Conservation (phyloP, 257 asterid species). For the Capsicum chinense region DNA sequence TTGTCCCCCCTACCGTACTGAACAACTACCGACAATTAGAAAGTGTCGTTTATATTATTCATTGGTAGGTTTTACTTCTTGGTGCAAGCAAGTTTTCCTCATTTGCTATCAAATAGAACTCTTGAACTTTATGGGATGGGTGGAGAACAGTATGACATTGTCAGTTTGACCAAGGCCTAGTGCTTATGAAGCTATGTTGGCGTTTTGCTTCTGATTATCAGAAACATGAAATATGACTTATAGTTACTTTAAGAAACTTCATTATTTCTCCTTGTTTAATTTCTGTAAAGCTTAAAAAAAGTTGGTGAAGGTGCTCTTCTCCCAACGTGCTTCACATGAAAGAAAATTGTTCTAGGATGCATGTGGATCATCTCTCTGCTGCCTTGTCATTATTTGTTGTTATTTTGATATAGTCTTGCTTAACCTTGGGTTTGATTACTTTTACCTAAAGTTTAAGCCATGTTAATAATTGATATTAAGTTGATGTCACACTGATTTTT, state of each 20-base stretch:
- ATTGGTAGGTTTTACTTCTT: neutral
- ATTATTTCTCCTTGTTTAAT: neutral
- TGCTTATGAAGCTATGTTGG: neutral
- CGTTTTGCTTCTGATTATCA: neutral
- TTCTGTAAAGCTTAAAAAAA: neutral
- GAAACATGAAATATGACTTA: neutral
- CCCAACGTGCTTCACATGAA: neutral
- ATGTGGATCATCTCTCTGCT: constrained; percentile 15
- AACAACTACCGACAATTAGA: neutral
- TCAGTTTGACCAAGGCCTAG: neutral
- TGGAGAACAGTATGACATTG: neutral
- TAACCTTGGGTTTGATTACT: neutral
- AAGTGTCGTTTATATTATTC: neutral
- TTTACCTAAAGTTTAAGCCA: neutral
- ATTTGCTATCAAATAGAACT: neutral
- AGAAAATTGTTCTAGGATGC: constrained; percentile 14
- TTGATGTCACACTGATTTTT: constrained; percentile 12
- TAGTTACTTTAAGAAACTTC: neutral
- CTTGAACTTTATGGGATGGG: neutral
- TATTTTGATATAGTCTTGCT: neutral
- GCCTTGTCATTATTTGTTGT: neutral
- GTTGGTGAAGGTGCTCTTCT: neutral
- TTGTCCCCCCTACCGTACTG: neutral
- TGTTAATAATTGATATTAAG: neutral
- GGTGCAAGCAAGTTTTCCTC: neutral